Conservation (phyloP, 2,329 filamentous ascomycete species). For the Fusarium gaditjirri region DNA sequence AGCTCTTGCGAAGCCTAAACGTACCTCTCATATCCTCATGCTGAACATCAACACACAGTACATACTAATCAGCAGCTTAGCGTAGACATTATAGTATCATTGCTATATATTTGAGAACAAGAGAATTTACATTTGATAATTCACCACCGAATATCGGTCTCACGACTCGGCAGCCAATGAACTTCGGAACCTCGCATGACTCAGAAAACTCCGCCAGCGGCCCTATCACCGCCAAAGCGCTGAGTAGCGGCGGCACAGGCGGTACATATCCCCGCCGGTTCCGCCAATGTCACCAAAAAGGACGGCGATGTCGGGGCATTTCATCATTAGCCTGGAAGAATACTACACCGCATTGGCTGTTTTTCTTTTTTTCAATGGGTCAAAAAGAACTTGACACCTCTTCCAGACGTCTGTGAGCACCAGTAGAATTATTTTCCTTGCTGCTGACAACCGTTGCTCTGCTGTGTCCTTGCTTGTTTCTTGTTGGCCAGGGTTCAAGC, state of each 20-base stretch:
- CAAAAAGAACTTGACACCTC: conserved; percentile 9
- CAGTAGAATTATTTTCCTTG: conserved; percentile 25
- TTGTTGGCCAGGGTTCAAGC: conserved; percentile 1
- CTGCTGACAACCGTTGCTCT: conserved; percentile 21
- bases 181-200: conserved; percentile 24
- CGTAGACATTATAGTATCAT: background rate
- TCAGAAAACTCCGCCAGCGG: conserved; percentile 30
- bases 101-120: background rate
- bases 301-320: conserved; percentile 17
- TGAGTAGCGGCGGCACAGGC: conserved; percentile 11
- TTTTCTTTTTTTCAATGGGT: conserved; percentile 19
- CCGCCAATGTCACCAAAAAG: background rate
- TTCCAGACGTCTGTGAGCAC: conserved; percentile 23
- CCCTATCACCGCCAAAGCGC: conserved; percentile 19
- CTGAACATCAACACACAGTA: background rate
- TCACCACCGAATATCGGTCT: background rate
- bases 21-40: background rate
- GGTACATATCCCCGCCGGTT: background rate
- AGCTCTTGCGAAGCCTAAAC: background rate
- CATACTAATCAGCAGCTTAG: background rate
- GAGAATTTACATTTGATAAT: background rate
- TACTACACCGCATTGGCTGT: conserved; percentile 10
- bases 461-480: conserved; percentile 3
- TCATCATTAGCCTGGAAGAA: conserved; percentile 10
- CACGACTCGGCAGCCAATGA: background rate